Conservation (phyloP, 768 basidiomycete genomes). For the Amanita jacksonii region DNA sequence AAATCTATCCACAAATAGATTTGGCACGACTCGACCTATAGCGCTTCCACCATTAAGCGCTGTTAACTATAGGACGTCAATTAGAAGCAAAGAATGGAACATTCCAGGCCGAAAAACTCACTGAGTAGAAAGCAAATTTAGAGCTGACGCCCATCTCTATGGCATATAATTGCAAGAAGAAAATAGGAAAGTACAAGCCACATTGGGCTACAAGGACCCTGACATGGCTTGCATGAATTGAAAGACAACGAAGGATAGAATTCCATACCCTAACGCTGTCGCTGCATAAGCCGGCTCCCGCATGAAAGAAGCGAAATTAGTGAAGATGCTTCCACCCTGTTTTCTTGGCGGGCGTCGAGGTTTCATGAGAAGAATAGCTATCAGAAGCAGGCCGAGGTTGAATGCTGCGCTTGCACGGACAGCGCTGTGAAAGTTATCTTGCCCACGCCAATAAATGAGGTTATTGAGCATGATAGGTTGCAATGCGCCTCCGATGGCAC, state of each 20-base stretch:
- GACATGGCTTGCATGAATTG: slow-evolving; percentile 17
- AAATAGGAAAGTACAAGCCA: slow-evolving; percentile 41
- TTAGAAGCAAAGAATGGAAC: not conserved
- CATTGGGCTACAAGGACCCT: slow-evolving; percentile 23
- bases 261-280: slow-evolving; percentile 29
- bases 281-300: slow-evolving; percentile 35
- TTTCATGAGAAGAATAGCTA: slow-evolving; percentile 30
- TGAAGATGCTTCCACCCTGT: slow-evolving; percentile 18
- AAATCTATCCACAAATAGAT: slow-evolving; percentile 27
- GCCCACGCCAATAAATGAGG: slow-evolving; percentile 26
- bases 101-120: no score
- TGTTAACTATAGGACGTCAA: slow-evolving; percentile 25
- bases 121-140: slow-evolving; percentile 47
- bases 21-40: slow-evolving; percentile 38
- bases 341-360: slow-evolving; percentile 32
- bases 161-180: slow-evolving; percentile 48
- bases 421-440: slow-evolving; percentile 42
- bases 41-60: slow-evolving; percentile 42
- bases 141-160: slow-evolving; percentile 34
- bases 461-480: slow-evolving; percentile 59
- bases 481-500: slow-evolving; percentile 48
- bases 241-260: not conserved
- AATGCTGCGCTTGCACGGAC: slow-evolving; percentile 41
- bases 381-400: slow-evolving; percentile 25
- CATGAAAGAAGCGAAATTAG: slow-evolving; percentile 25